Percentiles rank a stretch among this genome's conserved stretches.
phyloP scores from a whole-genome alignment of 768 basidiomycete species.

The Pholiota molesta region DNA sequence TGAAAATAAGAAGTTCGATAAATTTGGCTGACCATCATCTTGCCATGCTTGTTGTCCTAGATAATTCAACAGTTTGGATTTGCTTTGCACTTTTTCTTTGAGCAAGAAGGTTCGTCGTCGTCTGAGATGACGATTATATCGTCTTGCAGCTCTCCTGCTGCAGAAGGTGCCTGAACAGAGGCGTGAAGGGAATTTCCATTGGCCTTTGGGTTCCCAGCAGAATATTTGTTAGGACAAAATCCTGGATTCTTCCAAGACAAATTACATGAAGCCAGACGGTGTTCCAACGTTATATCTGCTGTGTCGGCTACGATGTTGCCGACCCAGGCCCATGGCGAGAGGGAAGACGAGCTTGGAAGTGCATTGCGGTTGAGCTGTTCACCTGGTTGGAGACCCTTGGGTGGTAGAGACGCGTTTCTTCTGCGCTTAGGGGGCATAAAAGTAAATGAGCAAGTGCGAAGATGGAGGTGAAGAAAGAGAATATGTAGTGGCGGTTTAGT shows the following conservation, averaged over 20 bases:
- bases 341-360: conserved; percentile 36
- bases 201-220: background rate
- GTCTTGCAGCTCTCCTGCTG: conserved; percentile 51
- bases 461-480: conserved; percentile 1
- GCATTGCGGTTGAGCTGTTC: conserved; percentile 64
- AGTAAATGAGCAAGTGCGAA: background rate
- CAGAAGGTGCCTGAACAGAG: conserved; percentile 13
- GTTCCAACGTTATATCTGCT: conserved; percentile 67
- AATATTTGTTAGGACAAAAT: conserved; percentile 64
- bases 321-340: conserved; percentile 82
- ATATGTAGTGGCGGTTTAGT: background rate
- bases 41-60: conserved; percentile 86
- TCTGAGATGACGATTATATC: conserved; percentile 76
- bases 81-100: conserved; percentile 63
- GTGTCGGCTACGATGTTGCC: conserved; percentile 59
- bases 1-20: conserved; percentile 13
- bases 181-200: conserved; percentile 5
- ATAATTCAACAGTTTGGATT: conserved; percentile 90
- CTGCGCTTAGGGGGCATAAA: conserved; percentile 64
- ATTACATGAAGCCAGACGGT: conserved; percentile 70
- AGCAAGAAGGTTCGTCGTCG: conserved; percentile 59
- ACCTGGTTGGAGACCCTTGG: conserved; percentile 60
- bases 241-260: conserved; percentile 54
- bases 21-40: conserved; percentile 47
- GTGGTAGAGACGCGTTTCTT: conserved; percentile 46